Base-by-base conservation (phyloP, 1,139 yeast species). In the Candida sanyaensis region DNA sequence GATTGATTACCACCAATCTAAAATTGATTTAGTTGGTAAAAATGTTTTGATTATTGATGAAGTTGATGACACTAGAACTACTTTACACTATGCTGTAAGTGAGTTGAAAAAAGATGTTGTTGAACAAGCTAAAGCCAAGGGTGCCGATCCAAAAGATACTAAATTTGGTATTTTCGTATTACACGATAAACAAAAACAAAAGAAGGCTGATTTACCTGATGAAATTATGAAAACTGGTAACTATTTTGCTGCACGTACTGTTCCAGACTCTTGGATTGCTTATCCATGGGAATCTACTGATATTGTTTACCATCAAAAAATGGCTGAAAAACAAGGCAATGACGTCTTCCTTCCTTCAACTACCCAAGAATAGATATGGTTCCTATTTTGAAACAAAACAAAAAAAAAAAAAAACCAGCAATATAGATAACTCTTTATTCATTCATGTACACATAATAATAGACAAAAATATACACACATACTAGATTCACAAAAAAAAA, bases 241-340 rank as follows among this genome's bases (percentile, higher is more conserved):
- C 66, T 92, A 92, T 69, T 80, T 90, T 61, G 97, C 96, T 52
- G 97, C 97, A 42, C 83, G 93, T 69, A 81, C 89, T 42, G 93
- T 90, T 37, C 96, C 92, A 38, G 98, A 93, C 66, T 79, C 80
- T 58, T 93, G 99, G 99, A 91, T 90, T 61, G 97, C 97, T 41
- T 93, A 93, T 68, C 98, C 98, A 45, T 93, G 99, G 99, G 97
- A 90, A 71, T 84, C 95, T 30, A 78, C 79, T 50, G 97, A 92
- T 71, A 93, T 92, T 65, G 97, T 88, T 45, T 80, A 77, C 69
- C 99, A 92, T 66, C 88, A 96, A 47, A 76, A 80, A 65, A 79
- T 75, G 66, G 97, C 97, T 34, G 75, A 84, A 53, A 83, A 82
- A 62, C 97, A 92, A 71, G 96, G 68, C 32, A 75, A 76, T 56